A percentile compares a stretch with the other conserved stretches of the same genome.
phyloP scores from a whole-genome alignment of 148 eudicot species.

The Amaranthus cruentus region DNA sequence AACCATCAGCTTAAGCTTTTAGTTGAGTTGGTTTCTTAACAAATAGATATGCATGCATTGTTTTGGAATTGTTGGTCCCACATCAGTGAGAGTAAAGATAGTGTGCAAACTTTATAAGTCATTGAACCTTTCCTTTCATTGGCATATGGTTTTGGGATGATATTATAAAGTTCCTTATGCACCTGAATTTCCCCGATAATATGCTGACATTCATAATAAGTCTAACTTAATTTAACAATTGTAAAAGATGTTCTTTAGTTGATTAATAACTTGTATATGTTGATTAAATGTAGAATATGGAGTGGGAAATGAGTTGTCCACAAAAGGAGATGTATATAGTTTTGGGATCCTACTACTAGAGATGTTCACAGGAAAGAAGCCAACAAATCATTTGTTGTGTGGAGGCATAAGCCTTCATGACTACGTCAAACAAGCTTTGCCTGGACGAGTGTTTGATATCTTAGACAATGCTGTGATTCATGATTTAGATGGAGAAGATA shows the following conservation, averaged over 20 bases:
- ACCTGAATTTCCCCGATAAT: no score
- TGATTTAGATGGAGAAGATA: no score
- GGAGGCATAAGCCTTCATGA: slow-evolving; percentile 1
- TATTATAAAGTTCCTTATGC: no score
- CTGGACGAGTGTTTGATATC: neutral
- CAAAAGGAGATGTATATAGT: slow-evolving; percentile 8
- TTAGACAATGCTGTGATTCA: no score
- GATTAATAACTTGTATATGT: no score
- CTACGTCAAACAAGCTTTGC: neutral
- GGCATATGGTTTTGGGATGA: neutral
- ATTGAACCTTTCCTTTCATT: neutral
- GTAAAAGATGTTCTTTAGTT: no score
- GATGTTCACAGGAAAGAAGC: slow-evolving; percentile 6
- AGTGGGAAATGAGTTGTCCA: neutral
- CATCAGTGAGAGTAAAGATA: no score
- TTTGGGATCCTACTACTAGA: slow-evolving; percentile 4
- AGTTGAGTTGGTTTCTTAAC: neutral
- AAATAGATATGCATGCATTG: neutral
- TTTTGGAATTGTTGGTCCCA: no score
- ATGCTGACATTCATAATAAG: no score
- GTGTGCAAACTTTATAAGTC: no score
- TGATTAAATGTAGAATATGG: neutral
- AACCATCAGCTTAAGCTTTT: no score
- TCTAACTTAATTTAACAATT: neutral
- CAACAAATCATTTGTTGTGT: neutral